Evolutionary conservation across 805 yeast genomes (phyloP).

Genomic region (Wickerhamomyces canadensis): DNA sequence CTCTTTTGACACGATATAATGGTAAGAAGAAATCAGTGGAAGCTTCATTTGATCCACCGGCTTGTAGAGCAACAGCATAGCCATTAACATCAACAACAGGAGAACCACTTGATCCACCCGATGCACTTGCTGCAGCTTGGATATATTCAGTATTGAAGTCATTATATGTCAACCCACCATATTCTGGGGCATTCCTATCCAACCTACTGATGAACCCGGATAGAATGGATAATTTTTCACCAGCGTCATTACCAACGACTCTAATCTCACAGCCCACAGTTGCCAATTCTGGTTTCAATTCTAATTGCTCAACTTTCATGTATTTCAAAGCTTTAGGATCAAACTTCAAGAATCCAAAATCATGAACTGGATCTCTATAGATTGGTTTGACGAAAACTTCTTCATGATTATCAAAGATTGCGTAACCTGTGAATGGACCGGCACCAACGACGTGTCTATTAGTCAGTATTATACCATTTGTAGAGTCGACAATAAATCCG

Average conservation of each 20-base stretch:
- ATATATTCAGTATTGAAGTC: conserved; percentile 93
- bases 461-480: conserved; percentile 77
- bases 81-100: conserved; percentile 93
- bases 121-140: conserved; percentile 93
- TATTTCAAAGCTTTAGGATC: conserved; percentile 69
- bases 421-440: conserved; percentile 89
- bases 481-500: conserved; percentile 87
- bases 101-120: conserved; percentile 94
- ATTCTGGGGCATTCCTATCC: conserved; percentile 93
- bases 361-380: conserved; percentile 93
- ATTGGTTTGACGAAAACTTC: conserved; percentile 82
- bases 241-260: conserved; percentile 95
- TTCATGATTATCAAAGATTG: conserved; percentile 90
- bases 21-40: conserved; percentile 93
- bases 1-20: conserved; percentile 75
- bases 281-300: conserved; percentile 75
- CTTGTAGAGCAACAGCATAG: conserved; percentile 84
- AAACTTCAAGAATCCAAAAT: conserved; percentile 83
- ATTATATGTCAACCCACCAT: conserved; percentile 81
- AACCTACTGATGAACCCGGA: conserved; percentile 75
- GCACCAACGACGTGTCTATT: conserved; percentile 95
- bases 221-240: conserved; percentile 84
- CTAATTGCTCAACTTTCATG: conserved; percentile 62
- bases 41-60: conserved; percentile 89
- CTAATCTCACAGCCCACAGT: conserved; percentile 90